Conservation (phyloP, 441 rosid species). For the Populus hybrid region DNA sequence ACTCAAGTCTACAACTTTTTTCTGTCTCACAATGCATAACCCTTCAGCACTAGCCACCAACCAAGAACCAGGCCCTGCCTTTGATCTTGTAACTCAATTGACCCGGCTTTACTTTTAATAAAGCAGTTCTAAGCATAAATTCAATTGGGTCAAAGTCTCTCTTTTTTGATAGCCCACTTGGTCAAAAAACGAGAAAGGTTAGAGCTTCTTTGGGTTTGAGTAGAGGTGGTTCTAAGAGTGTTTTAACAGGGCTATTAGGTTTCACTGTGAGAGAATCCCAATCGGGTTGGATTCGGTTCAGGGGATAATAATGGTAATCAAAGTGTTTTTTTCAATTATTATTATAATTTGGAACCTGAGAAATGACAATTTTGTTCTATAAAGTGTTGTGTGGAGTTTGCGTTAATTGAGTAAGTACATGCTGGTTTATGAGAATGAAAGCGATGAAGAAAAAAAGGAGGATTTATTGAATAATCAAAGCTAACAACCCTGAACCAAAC, state of each 20-base stretch:
- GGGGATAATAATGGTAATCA: constrained; percentile 35
- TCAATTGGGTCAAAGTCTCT: constrained; percentile 45
- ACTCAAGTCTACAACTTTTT: not conserved
- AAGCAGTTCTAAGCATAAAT: constrained; percentile 29
- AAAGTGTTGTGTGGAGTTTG: not conserved
- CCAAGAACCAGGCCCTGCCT: constrained; percentile 46
- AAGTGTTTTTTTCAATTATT: too few species aligned
- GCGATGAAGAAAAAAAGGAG: not conserved
- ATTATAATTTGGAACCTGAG: not conserved
- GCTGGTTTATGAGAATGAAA: too few species aligned
- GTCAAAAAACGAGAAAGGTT: constrained; percentile 31
- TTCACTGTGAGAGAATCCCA: constrained; percentile 75
- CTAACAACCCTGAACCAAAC: too few species aligned
- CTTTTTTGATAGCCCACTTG: constrained; percentile 36
- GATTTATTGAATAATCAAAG: too few species aligned
- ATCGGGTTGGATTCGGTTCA: constrained; percentile 72
- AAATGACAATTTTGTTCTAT: not conserved
- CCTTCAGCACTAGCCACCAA: constrained; percentile 41
- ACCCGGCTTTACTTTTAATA: constrained; percentile 37
- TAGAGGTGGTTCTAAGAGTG: constrained; percentile 33
- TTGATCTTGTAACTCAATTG: constrained; percentile 51
- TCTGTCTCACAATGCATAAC: constrained; percentile 43
- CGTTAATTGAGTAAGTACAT: too few species aligned
- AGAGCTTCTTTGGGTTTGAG: constrained; percentile 52
- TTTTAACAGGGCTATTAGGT: constrained; percentile 61